Conservation (phyloP, 2,329 filamentous ascomycete species). For the Fusarium sp. region DNA sequence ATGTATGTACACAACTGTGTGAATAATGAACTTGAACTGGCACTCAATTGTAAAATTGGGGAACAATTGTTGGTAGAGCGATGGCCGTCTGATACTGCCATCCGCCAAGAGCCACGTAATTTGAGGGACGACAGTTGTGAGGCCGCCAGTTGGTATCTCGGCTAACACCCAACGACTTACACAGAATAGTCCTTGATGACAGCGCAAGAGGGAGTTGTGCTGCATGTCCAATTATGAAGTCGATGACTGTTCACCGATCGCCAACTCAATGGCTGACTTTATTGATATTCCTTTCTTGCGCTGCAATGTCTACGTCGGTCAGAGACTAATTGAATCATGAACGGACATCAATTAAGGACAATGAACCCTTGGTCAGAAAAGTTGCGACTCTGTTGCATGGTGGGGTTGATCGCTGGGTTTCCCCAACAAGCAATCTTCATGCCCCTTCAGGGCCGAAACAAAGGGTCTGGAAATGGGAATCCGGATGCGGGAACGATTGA, state of each 20-base stretch:
- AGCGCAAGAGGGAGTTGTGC: background rate
- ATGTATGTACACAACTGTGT: background rate
- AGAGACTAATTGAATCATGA: background rate
- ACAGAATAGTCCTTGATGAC: background rate
- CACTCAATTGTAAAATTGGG: background rate
- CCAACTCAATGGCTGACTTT: background rate
- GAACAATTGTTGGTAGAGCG: background rate
- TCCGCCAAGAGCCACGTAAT: background rate
- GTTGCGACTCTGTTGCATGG: background rate
- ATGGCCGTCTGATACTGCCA: background rate
- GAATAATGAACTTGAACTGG: background rate
- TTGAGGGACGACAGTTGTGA: background rate
- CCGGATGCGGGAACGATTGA: slow-evolving; percentile 43
- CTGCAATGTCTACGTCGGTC: background rate
- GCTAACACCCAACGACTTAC: background rate
- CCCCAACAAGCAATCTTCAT: slow-evolving; percentile 21
- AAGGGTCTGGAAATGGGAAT: slow-evolving; percentile 38
- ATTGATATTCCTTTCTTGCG: background rate
- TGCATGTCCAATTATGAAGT: background rate
- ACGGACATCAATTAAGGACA: background rate
- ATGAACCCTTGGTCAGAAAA: slow-evolving; percentile 3
- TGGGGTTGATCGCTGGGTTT: slow-evolving; percentile 18
- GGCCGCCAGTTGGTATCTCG: slow-evolving; percentile 15
- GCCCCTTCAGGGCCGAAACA: slow-evolving; percentile 30
- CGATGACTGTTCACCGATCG: background rate